Evolutionary conservation across 257 asterid species (phyloP), one percentile per base, ranked within the genome.

Genomic region (Sherardia arvensis): DNA sequence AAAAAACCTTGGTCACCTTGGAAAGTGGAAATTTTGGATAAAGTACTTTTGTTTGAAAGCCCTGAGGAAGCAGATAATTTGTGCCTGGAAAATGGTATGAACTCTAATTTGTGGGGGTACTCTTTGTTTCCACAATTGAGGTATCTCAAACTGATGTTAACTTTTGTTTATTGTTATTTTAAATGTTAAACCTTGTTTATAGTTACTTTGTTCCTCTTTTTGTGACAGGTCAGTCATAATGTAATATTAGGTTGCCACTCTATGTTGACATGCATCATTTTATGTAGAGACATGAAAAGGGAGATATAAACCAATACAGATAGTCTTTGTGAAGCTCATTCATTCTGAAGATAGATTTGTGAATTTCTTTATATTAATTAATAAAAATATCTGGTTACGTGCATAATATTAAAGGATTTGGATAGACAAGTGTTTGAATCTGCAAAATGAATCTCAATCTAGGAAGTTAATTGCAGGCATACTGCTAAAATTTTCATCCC

Each of bases 1-100:
- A 75, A 65, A 85, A 78, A 66, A 43, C 81, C 78, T 55, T 68
- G 79, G 84, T 70, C 88, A 58, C 91, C 95, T 66, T 87, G 95
- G 97, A 85, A 89, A 80, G 81, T 89, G 74, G 99, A 87, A 79
- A 78, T 89, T 65, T 82, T 89, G 95, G 99, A 89, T 79, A 82
- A 84, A 80, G 85, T 82, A 70, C 86, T 89, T 72, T 56, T 85
- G 62, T 79, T 72, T 54, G 99, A 92, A 79, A 86, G 91, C 61
- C 91, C 88, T 34, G 88, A 87, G 76, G 94, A 83, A 73, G 95
- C 95, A 67, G 97, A 92, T 75, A 77, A 76, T 65, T 74, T 92
- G 68, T 92, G 95, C 84, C 67, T 77, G 77, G 93, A 76, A 72
- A 92, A 89, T 78, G 99, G 99, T 92, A 75, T 64, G 49, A 54